Evolutionary conservation across 2,329 filamentous ascomycete genomes (phyloP).

Genomic region (Sarocladium kiliense): DNA sequence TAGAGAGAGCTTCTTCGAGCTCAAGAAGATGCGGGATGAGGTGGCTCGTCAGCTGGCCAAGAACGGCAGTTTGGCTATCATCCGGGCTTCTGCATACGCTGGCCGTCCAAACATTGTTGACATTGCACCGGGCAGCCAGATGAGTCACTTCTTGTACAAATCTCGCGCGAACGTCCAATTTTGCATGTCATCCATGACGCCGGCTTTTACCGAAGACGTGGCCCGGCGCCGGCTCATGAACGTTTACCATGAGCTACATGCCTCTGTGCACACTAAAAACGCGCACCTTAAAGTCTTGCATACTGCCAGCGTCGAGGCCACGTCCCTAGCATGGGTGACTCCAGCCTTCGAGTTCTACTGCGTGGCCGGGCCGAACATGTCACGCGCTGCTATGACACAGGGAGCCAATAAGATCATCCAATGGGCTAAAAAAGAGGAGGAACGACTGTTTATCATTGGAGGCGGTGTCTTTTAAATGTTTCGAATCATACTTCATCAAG

Average conservation of each 20-base stretch:
- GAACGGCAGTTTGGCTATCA: slow-evolving; percentile 69
- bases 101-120: slow-evolving; percentile 70
- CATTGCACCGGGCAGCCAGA: slow-evolving; percentile 71
- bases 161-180: slow-evolving; percentile 94
- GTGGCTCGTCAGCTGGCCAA: slow-evolving; percentile 65
- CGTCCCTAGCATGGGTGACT: slow-evolving; percentile 85
- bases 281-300: slow-evolving; percentile 84
- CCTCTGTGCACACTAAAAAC: slow-evolving; percentile 77
- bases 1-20: slow-evolving; percentile 87
- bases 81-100: slow-evolving; percentile 63
- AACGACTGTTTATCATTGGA: slow-evolving; percentile 92
- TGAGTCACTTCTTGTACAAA: slow-evolving; percentile 95
- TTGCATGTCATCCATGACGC: slow-evolving; percentile 76
- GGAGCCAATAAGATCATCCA: slow-evolving; percentile 85
- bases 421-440: slow-evolving; percentile 89
- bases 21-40: slow-evolving; percentile 67
- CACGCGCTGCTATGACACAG: slow-evolving; percentile 65
- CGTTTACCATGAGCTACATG: slow-evolving; percentile 80
- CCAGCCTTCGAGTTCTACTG: slow-evolving; percentile 92
- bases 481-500: too few species aligned
- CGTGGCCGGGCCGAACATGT: slow-evolving; percentile 72
- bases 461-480: slow-evolving; percentile 70
- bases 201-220: slow-evolving; percentile 56
- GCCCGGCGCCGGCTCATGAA: slow-evolving; percentile 70
- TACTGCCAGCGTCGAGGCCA: slow-evolving; percentile 66